phyloP scores from a whole-genome alignment of 164 flowering plant species.

The Nymphaea colorata region DNA sequence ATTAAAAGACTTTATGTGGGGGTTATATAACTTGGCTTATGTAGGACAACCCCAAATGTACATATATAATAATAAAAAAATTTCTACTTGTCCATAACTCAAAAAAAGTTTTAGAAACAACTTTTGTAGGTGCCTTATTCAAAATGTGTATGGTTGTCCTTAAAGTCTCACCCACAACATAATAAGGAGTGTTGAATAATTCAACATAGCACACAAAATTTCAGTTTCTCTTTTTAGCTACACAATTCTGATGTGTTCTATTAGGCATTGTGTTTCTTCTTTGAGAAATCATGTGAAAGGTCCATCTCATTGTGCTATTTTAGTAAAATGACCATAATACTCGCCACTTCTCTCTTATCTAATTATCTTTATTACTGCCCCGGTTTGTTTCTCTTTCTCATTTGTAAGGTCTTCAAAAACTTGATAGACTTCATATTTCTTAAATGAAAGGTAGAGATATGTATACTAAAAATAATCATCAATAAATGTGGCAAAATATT shows the following conservation, averaged over 20 bases:
- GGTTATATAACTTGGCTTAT: not conserved
- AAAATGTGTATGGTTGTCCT: not conserved
- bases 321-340: not conserved
- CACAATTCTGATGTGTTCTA: not conserved
- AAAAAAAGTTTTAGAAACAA: constrained; percentile 2
- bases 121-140: not conserved
- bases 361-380: not conserved
- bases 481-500: too few relatives aligned
- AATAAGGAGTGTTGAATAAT: not conserved
- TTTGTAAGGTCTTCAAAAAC: not conserved
- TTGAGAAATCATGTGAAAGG: constrained; percentile 1
- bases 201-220: not conserved
- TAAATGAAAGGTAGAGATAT: too few relatives aligned
- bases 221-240: not conserved
- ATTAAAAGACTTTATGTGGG: not conserved
- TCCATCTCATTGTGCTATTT: not conserved
- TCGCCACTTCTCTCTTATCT: not conserved
- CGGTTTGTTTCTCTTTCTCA: not conserved
- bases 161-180: not conserved
- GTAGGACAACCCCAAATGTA: not conserved
- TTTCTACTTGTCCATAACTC: not conserved
- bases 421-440: not conserved
- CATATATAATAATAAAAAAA: not conserved
- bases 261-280: not conserved
- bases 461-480: too few relatives aligned